Conservation (phyloP, 768 basidiomycete species). For the Chalciporus pseudorubinellus region DNA sequence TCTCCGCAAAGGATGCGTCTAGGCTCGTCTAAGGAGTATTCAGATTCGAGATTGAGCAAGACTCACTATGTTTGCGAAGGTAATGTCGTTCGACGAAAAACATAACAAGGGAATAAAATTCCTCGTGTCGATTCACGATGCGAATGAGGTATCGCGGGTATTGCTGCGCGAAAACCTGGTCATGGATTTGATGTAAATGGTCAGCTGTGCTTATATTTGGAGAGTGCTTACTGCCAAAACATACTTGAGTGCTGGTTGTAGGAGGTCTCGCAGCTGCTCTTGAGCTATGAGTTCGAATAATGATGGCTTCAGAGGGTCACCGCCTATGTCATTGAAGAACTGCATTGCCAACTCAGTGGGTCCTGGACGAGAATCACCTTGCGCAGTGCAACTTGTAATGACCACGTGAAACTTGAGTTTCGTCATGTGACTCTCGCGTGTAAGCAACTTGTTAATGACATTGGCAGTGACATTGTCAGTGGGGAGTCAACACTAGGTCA, state of each 20-base stretch:
- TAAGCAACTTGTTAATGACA: too few species aligned
- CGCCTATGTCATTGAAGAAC: constrained; percentile 76
- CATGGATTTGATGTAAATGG: neutral
- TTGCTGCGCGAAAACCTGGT: constrained; percentile 88
- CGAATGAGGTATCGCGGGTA: constrained; percentile 91
- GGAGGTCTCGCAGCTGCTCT: constrained; percentile 86
- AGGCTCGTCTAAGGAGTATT: constrained; percentile 7
- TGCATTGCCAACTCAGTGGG: too few species aligned
- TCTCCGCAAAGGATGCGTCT: constrained; percentile 95
- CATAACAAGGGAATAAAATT: constrained; percentile 90
- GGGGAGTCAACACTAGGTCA: too few species aligned
- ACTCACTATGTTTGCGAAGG: constrained; percentile 78
- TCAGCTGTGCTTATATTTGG: neutral
- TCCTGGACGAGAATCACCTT: too few species aligned
- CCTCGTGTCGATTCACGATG: constrained; percentile 93
- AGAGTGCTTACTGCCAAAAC: constrained; percentile 70
- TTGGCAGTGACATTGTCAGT: neutral
- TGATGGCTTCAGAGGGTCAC: constrained; percentile 73
- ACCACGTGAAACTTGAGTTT: constrained; percentile 28
- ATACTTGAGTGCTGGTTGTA: constrained; percentile 95
- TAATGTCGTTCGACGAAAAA: constrained; percentile 89
- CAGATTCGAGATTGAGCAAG: neutral
- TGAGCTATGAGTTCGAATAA: constrained; percentile 92
- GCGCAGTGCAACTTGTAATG: neutral
- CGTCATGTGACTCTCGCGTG: constrained; percentile 23